Percentiles rank a stretch among this genome's conserved stretches.
Conservation (phyloP, 805 yeast species). For the Metschnikowia gruessii region DNA sequence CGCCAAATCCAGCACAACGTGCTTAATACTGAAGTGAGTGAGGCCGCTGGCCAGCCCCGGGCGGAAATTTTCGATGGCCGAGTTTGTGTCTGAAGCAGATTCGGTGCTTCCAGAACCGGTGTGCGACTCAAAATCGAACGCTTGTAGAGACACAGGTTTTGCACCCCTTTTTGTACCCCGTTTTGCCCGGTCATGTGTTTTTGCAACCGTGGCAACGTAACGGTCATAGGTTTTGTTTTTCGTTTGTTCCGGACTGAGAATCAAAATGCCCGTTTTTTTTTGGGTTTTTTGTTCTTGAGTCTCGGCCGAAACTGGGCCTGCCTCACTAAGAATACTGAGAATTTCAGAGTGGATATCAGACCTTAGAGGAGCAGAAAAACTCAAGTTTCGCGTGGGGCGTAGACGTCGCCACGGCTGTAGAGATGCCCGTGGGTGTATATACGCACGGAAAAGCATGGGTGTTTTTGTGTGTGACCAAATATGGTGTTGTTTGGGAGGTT, state of each 20-base stretch:
- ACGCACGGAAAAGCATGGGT: neutral
- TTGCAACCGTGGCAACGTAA: conserved; percentile 5
- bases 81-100: neutral
- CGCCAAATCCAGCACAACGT: conserved; percentile 8
- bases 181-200: neutral
- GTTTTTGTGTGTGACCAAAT: too few species aligned
- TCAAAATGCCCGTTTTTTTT: conserved; percentile 15
- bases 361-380: neutral
- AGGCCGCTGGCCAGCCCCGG: neutral
- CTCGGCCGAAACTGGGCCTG: neutral
- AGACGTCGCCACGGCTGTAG: neutral
- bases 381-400: conserved; percentile 5
- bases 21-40: conserved; percentile 6
- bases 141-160: neutral
- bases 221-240: conserved; percentile 14
- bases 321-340: conserved; percentile 8
- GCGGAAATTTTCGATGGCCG: conserved; percentile 8
- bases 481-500: too few species aligned
- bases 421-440: neutral
- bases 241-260: conserved; percentile 18
- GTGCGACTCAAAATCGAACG: neutral
- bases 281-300: neutral
- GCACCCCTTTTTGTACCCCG: neutral
- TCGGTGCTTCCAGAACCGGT: neutral
- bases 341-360: conserved; percentile 6